Conservation (phyloP, 2,329 filamentous ascomycete species). For the Diaporthe batatas region DNA sequence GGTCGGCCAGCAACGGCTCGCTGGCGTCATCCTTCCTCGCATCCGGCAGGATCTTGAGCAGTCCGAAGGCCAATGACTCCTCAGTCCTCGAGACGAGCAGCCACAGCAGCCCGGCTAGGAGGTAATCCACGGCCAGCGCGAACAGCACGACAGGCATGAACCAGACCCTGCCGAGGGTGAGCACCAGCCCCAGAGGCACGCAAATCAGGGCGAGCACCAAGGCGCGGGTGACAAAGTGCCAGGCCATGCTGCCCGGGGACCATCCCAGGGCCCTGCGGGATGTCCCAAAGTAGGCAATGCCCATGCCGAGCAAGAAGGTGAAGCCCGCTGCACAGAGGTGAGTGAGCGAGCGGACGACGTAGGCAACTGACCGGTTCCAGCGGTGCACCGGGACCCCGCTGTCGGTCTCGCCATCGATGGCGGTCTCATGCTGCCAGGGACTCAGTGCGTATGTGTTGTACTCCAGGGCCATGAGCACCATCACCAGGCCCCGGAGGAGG, state of each 20-base stretch:
- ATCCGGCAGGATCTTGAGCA: slow-evolving; percentile 46
- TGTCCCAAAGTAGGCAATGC: slow-evolving; percentile 59
- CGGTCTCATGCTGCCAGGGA: slow-evolving; percentile 58
- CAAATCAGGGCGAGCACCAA: slow-evolving; percentile 53
- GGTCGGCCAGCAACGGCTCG: slow-evolving; percentile 49
- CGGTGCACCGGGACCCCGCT: slow-evolving; percentile 48
- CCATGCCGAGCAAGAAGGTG: slow-evolving; percentile 60
- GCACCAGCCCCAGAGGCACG: slow-evolving; percentile 49
- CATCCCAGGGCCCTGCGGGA: slow-evolving; percentile 57
- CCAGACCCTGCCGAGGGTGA: slow-evolving; percentile 54
- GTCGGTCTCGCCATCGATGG: slow-evolving; percentile 53
- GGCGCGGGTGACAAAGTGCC: slow-evolving; percentile 56
- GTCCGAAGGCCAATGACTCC: slow-evolving; percentile 46
- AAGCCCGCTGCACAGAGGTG: slow-evolving; percentile 62
- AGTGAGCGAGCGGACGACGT: slow-evolving; percentile 56
- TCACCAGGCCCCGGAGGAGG: slow-evolving; percentile 59
- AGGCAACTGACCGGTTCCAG: slow-evolving; percentile 56
- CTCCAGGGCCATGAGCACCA: slow-evolving; percentile 60
- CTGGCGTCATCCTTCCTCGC: slow-evolving; percentile 46
- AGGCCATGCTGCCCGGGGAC: slow-evolving; percentile 51
- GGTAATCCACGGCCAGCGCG: slow-evolving; percentile 59
- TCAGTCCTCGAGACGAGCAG: slow-evolving; percentile 54
- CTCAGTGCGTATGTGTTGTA: slow-evolving; percentile 56
- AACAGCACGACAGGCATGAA: slow-evolving; percentile 60
- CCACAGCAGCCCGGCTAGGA: slow-evolving; percentile 59